A percentile compares a stretch with the other conserved stretches of the same genome.
phyloP scores from a whole-genome alignment of 2,329 filamentous ascomycete genomes.

The Botrytis byssoidea region DNA sequence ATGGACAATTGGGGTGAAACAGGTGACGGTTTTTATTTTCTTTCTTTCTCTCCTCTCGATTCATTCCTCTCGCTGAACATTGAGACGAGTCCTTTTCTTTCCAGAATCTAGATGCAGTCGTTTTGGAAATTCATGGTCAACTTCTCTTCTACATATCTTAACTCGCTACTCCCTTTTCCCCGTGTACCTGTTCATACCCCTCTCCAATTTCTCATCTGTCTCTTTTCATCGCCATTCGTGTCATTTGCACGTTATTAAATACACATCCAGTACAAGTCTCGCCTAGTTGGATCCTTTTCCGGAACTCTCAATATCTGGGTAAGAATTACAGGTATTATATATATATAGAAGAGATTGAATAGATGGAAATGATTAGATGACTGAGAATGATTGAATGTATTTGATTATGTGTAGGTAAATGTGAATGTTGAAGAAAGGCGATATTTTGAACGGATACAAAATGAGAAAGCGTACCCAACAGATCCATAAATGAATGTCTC shows the following conservation, averaged over 20 bases:
- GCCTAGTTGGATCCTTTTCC: not conserved
- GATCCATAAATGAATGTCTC: not conserved
- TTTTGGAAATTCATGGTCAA: not conserved
- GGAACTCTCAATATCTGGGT: not conserved
- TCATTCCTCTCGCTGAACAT: not conserved
- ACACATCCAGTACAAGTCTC: not conserved
- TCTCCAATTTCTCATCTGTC: not conserved
- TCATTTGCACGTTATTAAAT: not conserved
- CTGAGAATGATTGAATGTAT: not conserved
- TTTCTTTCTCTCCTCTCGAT: not conserved
- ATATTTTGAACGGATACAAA: not conserved
- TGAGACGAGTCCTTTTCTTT: not conserved
- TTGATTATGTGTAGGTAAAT: not conserved
- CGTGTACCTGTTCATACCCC: not conserved
- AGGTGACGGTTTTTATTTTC: not conserved
- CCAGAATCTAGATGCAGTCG: not conserved
- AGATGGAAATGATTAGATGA: not conserved
- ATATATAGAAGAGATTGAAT: not conserved
- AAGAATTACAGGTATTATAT: too few species aligned
- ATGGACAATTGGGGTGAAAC: not conserved
- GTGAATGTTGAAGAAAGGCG: not conserved
- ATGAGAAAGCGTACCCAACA: not conserved
- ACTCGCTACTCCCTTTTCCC: not conserved
- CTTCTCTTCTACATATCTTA: not conserved
- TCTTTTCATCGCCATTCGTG: not conserved